Base-by-base conservation (phyloP, 768 basidiomycete species). In the Kondoa malvinella region DNA sequence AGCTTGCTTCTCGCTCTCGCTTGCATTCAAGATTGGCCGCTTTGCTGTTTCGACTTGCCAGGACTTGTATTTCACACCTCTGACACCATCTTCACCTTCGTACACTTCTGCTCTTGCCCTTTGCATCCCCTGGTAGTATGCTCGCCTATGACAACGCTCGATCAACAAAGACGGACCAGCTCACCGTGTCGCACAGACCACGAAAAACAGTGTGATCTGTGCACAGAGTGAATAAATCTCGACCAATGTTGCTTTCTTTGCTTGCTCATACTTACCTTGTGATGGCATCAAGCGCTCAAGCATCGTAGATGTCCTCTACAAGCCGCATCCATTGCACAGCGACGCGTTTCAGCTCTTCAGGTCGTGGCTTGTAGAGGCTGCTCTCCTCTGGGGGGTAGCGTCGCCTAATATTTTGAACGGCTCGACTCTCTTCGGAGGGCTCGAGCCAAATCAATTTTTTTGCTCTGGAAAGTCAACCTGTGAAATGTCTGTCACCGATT, bases 1-100 rank as follows among this genome's bases (percentile, higher is more conserved):
- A n/a, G n/a, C n/a, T n/a, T n/a, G n/a, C 77, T 71, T 71, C 50
- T 92, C 87, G 70, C 83, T 84, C 72, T 90, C 85, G 58, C 79
- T 76, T 1, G 89, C 86, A 74, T 85, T 78, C 56, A 77, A 66
- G 30, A 78, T 78, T 0, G 77, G 76, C 62, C 74, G 68, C 69
- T 78, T 78, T 29, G 71, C 71, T 0, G 74, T 72, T 40, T 69
- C 69, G 34, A 78, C 76, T 16, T 70, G 70, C 78, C 78, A 78
- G n/a, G 67, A 63, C 2, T 70, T 73, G 32, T 78, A 75, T 4
- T 26, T 59, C 14, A 69, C 67, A 2, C 67, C 66, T 14, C 68
- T 50, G 12, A 50, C 40, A 8, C 40, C 40, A 50, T 50, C 40
- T 50, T 50, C 40, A 8, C 40, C 40, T 50, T 50, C 40, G 21